Conservation (phyloP, 164 flowering plant genomes). For the Berberis vulgaris region DNA sequence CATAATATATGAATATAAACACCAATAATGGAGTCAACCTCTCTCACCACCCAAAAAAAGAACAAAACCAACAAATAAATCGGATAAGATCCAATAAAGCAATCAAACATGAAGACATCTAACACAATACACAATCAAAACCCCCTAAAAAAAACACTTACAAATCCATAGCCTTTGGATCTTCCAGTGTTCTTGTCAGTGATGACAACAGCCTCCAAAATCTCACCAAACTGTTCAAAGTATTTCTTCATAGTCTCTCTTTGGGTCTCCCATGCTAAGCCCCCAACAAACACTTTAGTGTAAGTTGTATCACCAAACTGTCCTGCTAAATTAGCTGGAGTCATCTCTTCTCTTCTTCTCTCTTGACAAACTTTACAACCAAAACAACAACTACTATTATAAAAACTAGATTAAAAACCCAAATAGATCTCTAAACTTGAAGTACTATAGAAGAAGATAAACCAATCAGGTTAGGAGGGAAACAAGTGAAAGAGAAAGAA, state of each 20-base stretch:
- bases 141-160: slow-evolving; percentile 20
- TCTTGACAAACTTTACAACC: background rate
- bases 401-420: slow-evolving; percentile 7
- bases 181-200: slow-evolving; percentile 85
- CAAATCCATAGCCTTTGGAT: slow-evolving; percentile 98
- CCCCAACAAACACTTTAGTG: slow-evolving; percentile 95
- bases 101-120: no score
- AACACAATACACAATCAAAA: background rate
- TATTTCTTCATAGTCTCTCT: slow-evolving; percentile 82
- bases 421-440: background rate
- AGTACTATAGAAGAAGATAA: background rate
- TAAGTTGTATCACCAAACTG: slow-evolving; percentile 90
- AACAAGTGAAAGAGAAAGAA: slow-evolving; percentile 1
- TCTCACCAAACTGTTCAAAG: slow-evolving; percentile 91
- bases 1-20: no score
- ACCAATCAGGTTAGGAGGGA: background rate
- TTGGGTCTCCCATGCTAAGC: slow-evolving; percentile 95
- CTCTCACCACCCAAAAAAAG: no score
- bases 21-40: no score
- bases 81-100: background rate
- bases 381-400: background rate
- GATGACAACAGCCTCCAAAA: slow-evolving; percentile 92
- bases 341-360: slow-evolving; percentile 17
- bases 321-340: slow-evolving; percentile 39
- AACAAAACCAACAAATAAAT: background rate